These are phyloP conservation scores for Xylaria digitata DNA, from an alignment of 2,329 filamentous ascomycete species.

Conservation along the genomic window DNA sequence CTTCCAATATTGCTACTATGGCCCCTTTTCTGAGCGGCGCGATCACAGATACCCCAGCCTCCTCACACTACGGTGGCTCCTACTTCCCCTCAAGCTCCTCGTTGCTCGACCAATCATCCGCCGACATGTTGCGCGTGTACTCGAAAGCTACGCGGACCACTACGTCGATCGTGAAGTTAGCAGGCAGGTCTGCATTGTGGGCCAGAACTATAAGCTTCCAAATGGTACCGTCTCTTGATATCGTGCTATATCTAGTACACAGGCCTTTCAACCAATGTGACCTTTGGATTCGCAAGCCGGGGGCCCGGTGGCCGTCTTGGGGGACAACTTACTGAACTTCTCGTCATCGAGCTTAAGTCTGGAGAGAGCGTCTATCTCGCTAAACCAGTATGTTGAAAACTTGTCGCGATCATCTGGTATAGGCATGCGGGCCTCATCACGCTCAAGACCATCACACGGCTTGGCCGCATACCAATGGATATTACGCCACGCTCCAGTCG, in stretches of 20 bases:
- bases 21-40: constrained; percentile 5
- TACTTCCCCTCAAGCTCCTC: constrained; percentile 32
- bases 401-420: constrained; percentile 46
- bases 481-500: constrained; percentile 46
- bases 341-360: constrained; percentile 49
- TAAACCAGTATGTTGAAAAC: constrained; percentile 48
- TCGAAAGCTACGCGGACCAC: constrained; percentile 48
- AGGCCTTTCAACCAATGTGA: constrained; percentile 11
- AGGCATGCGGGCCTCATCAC: constrained; percentile 46
- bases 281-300: not conserved
- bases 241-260: constrained; percentile 21
- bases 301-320: not conserved
- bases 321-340: constrained; percentile 46
- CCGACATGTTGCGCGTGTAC: constrained; percentile 46
- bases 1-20: constrained; percentile 21
- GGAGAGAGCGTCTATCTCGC: constrained; percentile 44
- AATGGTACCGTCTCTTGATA: constrained; percentile 2
- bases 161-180: constrained; percentile 37
- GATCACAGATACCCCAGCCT: constrained; percentile 8
- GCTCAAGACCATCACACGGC: constrained; percentile 39
- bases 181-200: constrained; percentile 20
- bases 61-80: constrained; percentile 27
- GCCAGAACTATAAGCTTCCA: constrained; percentile 3
- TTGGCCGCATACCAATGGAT: constrained; percentile 47
- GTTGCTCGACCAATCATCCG: constrained; percentile 45